These are phyloP conservation scores for Fusarium drepaniforme DNA, from an alignment of 2,329 filamentous ascomycete genomes.

Conservation along the genomic window DNA sequence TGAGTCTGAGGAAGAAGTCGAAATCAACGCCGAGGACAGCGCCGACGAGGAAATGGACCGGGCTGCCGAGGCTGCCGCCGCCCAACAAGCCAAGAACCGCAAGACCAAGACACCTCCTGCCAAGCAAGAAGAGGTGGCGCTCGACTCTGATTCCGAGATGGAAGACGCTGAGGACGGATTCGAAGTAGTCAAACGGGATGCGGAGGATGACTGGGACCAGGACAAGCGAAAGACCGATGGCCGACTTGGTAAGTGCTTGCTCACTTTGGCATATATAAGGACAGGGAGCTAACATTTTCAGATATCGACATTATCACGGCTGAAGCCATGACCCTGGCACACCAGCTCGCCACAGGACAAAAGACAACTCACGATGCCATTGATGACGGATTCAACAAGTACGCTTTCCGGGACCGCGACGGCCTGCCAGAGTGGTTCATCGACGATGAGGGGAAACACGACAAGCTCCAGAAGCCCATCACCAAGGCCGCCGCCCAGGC, in stretches of 20 bases:
- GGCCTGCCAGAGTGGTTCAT: conserved; percentile 98
- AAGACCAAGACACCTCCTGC: conserved; percentile 31
- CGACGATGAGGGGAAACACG: conserved; percentile 89
- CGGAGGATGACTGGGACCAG: conserved; percentile 74
- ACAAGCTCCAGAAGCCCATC: conserved; percentile 88
- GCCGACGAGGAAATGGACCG: conserved; percentile 50
- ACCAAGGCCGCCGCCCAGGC: conserved; percentile 89
- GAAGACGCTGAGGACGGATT: conserved; percentile 64
- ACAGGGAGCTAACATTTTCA: conserved; percentile 21
- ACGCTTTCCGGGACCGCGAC: conserved; percentile 89
- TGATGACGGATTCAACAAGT: conserved; percentile 95
- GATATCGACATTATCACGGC: conserved; percentile 99
- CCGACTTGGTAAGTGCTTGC: conserved; percentile 63
- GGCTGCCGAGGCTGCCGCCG: conserved; percentile 44
- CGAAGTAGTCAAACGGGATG: conserved; percentile 68
- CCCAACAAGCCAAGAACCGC: conserved; percentile 43
- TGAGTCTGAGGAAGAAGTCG: conserved; percentile 51
- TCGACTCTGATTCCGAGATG: conserved; percentile 48
- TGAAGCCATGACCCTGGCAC: conserved; percentile 97
- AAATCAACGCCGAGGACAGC: conserved; percentile 33
- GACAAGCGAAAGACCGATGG: conserved; percentile 74
- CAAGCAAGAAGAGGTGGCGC: conserved; percentile 38
- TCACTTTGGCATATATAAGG: neutral
- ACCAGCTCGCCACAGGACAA: conserved; percentile 88
- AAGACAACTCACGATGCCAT: conserved; percentile 83